Evolutionary conservation across 2,329 filamentous ascomycete genomes (phyloP).

Genomic region (Fusarium sp.): DNA sequence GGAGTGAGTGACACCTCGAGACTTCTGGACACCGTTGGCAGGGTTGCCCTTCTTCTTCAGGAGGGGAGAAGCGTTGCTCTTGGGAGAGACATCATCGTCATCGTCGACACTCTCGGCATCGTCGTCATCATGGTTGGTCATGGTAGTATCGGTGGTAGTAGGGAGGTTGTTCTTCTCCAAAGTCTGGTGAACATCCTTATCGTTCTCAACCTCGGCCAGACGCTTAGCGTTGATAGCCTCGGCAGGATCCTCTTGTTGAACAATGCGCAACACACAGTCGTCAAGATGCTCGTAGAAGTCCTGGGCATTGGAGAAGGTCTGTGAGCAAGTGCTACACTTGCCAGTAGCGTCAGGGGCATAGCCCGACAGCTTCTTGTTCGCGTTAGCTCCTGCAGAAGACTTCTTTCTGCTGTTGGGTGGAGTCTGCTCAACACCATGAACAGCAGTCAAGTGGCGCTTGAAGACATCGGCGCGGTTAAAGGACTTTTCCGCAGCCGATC

Average conservation of each 20-base stretch:
- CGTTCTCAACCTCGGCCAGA: constrained; percentile 74
- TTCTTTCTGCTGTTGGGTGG: constrained; percentile 92
- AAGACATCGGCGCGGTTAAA: constrained; percentile 97
- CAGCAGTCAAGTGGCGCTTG: constrained; percentile 90
- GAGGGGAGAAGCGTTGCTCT: constrained; percentile 57
- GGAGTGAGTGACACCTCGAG: constrained; percentile 81
- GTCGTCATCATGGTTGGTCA: constrained; percentile 66
- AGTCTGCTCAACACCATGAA: constrained; percentile 93
- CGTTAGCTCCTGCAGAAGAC: constrained; percentile 56
- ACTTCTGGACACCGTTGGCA: constrained; percentile 72
- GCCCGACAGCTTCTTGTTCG: constrained; percentile 74
- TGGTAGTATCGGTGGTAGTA: constrained; percentile 56
- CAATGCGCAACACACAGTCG: constrained; percentile 78
- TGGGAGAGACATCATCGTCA: constrained; percentile 62
- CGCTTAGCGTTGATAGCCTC: constrained; percentile 77
- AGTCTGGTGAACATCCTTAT: constrained; percentile 71
- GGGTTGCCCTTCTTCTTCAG: constrained; percentile 70
- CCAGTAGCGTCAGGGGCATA: constrained; percentile 85
- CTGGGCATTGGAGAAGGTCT: constrained; percentile 91
- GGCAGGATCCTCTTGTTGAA: constrained; percentile 77
- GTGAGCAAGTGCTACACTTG: constrained; percentile 94
- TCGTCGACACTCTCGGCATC: constrained; percentile 67
- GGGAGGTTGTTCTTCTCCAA: constrained; percentile 74
- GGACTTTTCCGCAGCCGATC: constrained; percentile 90
- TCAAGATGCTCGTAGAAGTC: constrained; percentile 99